A percentile compares a stretch with the other conserved stretches of the same genome.
Conservation (phyloP, 495 filamentous ascomycete species). For the Chaetomium tenue region DNA sequence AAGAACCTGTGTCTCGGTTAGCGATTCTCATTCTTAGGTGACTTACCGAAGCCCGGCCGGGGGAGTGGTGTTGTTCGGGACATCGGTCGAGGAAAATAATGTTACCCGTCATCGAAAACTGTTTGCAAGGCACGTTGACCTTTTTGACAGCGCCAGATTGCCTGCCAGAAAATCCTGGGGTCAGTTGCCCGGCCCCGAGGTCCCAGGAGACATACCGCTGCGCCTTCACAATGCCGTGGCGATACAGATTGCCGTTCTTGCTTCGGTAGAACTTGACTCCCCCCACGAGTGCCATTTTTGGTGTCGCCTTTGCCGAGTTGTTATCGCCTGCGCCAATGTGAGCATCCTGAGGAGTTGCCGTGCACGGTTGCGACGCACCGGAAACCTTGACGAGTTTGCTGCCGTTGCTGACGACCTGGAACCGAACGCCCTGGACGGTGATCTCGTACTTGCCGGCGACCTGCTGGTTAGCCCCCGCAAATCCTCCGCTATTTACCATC, state of each 20-base stretch:
- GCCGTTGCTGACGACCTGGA: conserved; percentile 71
- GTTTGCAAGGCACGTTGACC: conserved; percentile 77
- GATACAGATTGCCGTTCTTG: conserved; percentile 87
- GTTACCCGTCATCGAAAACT: conserved; percentile 90
- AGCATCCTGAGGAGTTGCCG: conserved; percentile 38
- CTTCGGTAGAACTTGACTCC: conserved; percentile 86
- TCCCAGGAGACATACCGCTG: conserved; percentile 56
- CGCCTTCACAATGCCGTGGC: conserved; percentile 64
- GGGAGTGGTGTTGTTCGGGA: conserved; percentile 25
- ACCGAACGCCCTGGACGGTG: conserved; percentile 70
- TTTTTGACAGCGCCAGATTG: conserved; percentile 59
- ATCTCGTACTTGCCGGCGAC: conserved; percentile 59
- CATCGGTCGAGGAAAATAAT: conserved; percentile 43
- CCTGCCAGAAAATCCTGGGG: conserved; percentile 23
- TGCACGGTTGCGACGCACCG: conserved; percentile 50
- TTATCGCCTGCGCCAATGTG: conserved; percentile 56
- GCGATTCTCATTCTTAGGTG: conserved; percentile 35
- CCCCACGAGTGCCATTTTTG: conserved; percentile 71
- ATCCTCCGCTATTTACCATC: conserved; percentile 38
- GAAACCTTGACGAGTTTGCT: conserved; percentile 78
- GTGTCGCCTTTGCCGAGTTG: conserved; percentile 66
- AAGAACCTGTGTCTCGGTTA: conserved; percentile 63
- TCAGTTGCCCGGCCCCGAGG: conserved; percentile 28
- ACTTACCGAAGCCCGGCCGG: conserved; percentile 33
- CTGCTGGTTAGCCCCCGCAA: conserved; percentile 38